Evolutionary conservation across 495 filamentous ascomycete genomes (phyloP), one percentile per base, ranked within the genome.

Genomic region (Aspergillus bridgeri): DNA sequence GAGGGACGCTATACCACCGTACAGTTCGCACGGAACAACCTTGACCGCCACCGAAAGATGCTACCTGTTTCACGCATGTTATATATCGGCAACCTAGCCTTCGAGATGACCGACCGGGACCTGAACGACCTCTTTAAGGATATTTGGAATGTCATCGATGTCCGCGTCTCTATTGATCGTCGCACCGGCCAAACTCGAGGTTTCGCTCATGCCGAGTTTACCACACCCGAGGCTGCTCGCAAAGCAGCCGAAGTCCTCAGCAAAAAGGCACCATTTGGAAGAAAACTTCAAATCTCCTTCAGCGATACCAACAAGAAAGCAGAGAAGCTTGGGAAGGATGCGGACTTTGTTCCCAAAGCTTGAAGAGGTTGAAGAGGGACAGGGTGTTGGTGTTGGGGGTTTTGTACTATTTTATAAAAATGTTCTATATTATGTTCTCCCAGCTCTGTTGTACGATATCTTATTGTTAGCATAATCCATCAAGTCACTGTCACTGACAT

Each of bases 131-230:
- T 97, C 24, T 95, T 98, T 79, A 70, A 78, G 44, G 83, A 84
- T 15, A 74, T 96, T 43, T 71, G 77, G 29, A 88, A 89, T 67
- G 80, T 94, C 21, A 71, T 81, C 54, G 92, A 97, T 62, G 85
- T 98, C 29, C 85, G 94, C 47, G 86, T 98, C 29, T 89, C 94
- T 42, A 89, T 97, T 60, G 94, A 98, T 71, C 83, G 91, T 53
- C 82, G 87, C 22, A 93, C 92, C 5, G 93, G 94, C 15, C 86
- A 90, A 70, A 90, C 89, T 18, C 83, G 90, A 61, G 94, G 94
- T 48, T 98, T 96, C 65, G 88, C 86, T 9, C 94, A 98, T 68
- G 89, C 86, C 20, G 93, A 97, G 64, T 98, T 98, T 68, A 56
- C 78, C 19, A 83, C 89, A 64, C 61, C 86, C 11, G 71, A 81